Evolutionary conservation across 208 protist species (phyloP), one percentile per base, ranked within the genome.

Genomic region (Crithidia mellificae): DNA sequence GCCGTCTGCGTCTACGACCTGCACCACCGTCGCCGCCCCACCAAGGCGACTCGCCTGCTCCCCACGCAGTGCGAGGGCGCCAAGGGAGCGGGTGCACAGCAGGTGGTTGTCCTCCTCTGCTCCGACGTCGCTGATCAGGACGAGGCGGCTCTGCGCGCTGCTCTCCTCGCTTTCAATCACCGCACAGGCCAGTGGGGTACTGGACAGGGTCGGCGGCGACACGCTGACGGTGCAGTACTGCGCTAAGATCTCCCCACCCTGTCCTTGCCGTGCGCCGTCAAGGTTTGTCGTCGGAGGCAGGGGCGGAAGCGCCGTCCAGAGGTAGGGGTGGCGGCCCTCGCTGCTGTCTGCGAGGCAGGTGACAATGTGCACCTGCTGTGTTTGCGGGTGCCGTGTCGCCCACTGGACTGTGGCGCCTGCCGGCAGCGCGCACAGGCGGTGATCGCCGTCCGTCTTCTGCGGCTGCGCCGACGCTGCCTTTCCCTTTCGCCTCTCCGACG

Each of bases 81-180:
- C 77, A 8, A 88, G 63, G 1, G 88, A 87, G 63, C 83, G 80
- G 4, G 81, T 52, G 66, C 72, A 74, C 64, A 75, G 66, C 32
- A 89, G 39, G 65, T 79, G 84, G 1, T 54, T 68, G 64, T 90
- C 83, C 73, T 89, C 89, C 75, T 91, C 89, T 17, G 56, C 34
- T 7, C 71, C 82, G 38, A 80, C 41, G 58, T 77, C 78, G 80
- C 85, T 91, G 24, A 92, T 68, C 15, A 92, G 29, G 12, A 76
- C 55, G 58, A 90, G 76, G 25, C 58, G 63, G 0, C 29, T 51
- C 41, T n/a, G 5, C 11, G 34, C 14, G 41, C 17, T 46, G 41
- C 17, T 46, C 12, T 17, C 4, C 43, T 56, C 64, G 9, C 62
- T 43, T 15, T 68, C 49, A 12, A 68, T 80, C 32, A 91, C 76